Base-by-base conservation (phyloP, 2,329 filamentous ascomycete species). In the Aureobasidium sp. region DNA sequence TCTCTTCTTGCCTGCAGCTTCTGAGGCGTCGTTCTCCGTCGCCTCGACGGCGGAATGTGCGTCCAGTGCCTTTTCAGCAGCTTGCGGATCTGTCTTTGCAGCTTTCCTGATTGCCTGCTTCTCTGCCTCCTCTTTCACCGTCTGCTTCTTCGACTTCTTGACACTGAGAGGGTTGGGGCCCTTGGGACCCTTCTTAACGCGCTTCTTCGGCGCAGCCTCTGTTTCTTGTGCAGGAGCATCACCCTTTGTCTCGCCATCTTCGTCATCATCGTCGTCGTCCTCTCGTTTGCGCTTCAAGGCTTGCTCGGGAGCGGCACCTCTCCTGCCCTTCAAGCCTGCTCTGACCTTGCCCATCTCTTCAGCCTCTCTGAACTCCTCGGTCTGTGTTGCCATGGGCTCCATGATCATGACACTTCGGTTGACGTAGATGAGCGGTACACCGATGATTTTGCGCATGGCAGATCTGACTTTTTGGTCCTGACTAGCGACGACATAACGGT, bases 341-440 rank as follows among this genome's bases (percentile, higher is more conserved):
- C 86, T 82, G 70, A 92, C 89, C 76, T 95, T 95, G 62, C 80
- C 81, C 68, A 81, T 84, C 78, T 94, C 90, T 65, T 89, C 88
- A 63, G 79, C 79, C 57, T 87, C 82, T 64, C 87, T 82, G 51
- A 84, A 80, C 63, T 83, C 80, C 42, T 82, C 82, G 17, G 86
- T 89, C 60, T 82, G 81, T 42, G 79, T 82, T 20, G 88, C 86
- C 87, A 94, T 91, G 15, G 88, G 88, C 74, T 89, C 84, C 79
- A 89, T 81, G 61, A 88, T 86, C 84, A 93, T 89, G 60, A 95
- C 89, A 64, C 87, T 89, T 62, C 88, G 81, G 66, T 86, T 86
- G 67, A 93, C 88, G 72, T 93, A 93, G 51, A 94, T 83, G 64
- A 93, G 73, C 22, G 90, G 90, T 53, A 90, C 87, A 22, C 88